A percentile compares a stretch with the other conserved stretches of the same genome.
Evolutionary conservation across 78 protist genomes (phyloP).

Genomic region (Protostelium mycophagum): DNA sequence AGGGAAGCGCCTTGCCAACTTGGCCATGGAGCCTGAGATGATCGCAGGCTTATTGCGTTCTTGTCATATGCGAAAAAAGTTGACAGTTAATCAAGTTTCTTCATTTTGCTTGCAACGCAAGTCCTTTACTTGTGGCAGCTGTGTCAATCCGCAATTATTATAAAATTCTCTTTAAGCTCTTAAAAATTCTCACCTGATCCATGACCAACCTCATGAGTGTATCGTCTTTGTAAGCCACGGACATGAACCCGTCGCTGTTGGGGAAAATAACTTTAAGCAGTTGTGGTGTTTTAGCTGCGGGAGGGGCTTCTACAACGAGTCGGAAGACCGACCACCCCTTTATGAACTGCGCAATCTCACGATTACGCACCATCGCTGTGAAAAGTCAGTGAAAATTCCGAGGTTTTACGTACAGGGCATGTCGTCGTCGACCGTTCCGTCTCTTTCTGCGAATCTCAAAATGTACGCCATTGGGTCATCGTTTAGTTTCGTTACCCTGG

Average conservation of each 20-base stretch:
- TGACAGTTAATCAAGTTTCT: too few relatives aligned
- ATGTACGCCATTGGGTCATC: not conserved
- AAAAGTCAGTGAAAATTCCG: not conserved
- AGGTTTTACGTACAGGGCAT: not conserved
- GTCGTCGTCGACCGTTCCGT: not conserved
- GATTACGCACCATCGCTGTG: not conserved
- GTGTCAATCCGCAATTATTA: too few relatives aligned
- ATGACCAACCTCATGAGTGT: not conserved
- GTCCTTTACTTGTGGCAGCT: too few relatives aligned
- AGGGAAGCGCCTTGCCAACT: too few relatives aligned
- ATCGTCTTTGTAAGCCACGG: not conserved
- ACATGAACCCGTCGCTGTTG: not conserved
- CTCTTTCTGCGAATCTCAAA: not conserved
- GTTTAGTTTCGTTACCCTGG: too few relatives aligned
- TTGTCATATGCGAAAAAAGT: too few relatives aligned
- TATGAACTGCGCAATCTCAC: not conserved
- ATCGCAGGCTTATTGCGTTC: too few relatives aligned
- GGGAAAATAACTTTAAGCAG: not conserved
- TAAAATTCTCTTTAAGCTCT: too few relatives aligned
- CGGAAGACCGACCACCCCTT: not conserved
- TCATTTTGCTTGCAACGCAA: too few relatives aligned
- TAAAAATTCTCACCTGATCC: not conserved
- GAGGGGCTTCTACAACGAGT: not conserved
- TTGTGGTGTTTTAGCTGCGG: not conserved
- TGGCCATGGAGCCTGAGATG: too few relatives aligned